Percentiles rank a stretch among this genome's conserved stretches.
Conservation (phyloP, 192 early-diverging fungal genomes). For the Backusella psychrophila region DNA sequence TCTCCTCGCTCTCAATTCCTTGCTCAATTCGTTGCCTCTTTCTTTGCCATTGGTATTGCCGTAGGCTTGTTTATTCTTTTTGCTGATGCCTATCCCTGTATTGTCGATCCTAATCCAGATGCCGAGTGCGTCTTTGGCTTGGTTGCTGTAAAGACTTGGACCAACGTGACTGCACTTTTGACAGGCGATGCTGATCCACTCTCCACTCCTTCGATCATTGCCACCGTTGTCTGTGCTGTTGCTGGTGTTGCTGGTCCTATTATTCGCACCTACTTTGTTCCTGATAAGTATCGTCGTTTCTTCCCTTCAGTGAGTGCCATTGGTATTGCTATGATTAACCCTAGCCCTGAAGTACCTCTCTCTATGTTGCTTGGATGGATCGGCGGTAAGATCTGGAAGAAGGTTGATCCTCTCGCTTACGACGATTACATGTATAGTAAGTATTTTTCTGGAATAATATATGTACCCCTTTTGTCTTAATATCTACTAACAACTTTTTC, state of each 20-base stretch:
- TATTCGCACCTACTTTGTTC: constrained; percentile 46
- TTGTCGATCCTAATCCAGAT: constrained; percentile 30
- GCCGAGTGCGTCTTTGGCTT: constrained; percentile 29
- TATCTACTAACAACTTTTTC: background rate
- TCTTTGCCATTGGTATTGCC: constrained; percentile 53
- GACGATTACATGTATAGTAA: constrained; percentile 41
- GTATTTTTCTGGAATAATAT: too few relatives aligned
- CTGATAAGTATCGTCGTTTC: constrained; percentile 47
- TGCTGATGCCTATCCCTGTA: constrained; percentile 62
- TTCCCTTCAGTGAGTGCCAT: constrained; percentile 44
- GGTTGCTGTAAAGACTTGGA: constrained; percentile 31
- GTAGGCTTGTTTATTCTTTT: constrained; percentile 59
- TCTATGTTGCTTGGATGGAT: constrained; percentile 47
- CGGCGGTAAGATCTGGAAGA: constrained; percentile 43
- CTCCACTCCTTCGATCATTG: constrained; percentile 38
- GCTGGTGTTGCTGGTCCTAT: constrained; percentile 38
- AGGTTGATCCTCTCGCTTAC: constrained; percentile 12
- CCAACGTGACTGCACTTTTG: constrained; percentile 40
- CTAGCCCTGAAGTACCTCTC: constrained; percentile 40
- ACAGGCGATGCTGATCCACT: constrained; percentile 38
- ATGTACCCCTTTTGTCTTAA: too few relatives aligned
- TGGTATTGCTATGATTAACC: constrained; percentile 53
- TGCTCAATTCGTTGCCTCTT: constrained; percentile 61
- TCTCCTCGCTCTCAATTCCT: constrained; percentile 61
- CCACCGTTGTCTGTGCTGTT: constrained; percentile 41